Evolutionary conservation across 1,284 basidiomycete species (phyloP), one percentile per base, ranked within the genome.

Genomic region (Hemileia vastatrix): DNA sequence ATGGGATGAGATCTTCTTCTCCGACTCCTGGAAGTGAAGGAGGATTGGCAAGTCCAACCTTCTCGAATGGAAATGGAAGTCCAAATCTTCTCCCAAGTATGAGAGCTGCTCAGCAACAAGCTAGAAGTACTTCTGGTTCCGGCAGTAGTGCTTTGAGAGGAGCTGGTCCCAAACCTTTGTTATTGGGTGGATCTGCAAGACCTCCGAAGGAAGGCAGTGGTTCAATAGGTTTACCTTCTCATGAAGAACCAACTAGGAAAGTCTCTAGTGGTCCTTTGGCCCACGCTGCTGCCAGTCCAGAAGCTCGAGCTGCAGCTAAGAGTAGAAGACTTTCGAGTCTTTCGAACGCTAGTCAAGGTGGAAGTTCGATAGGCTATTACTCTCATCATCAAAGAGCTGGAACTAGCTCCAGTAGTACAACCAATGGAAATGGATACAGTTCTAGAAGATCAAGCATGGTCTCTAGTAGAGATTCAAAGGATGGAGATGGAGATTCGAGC

Each of bases 181-280:
- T 72, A 3, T 52, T 72, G 11, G 63, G 64, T 0, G 59, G 63
- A 21, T 64, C 70, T 2, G 71, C 71, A 0, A 56, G 71, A 8
- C 70, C 70, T 9, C 69, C 70, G 19, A 64, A 69, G 13, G 70
- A 71, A 21, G 64, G 63, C 8, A 71, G 67, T 56, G 50, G 54
- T 47, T 59, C 51, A 23, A 50, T 60, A 18, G 54, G 64, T 1
- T 33, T 64, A 24, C 54, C 59, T 0, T 33, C 54, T 11, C 62
- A 61, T 3, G 70, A 71, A n/a, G 65, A 67, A 23, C 64, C 65
- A 2, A 68, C 66, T 18, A 65, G 70, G 8, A 71, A 70, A 49
- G 52, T 71, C 8, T 71, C 70, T 2, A 70, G 67, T 5, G 70
- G 70, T 2, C 70, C 70, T 0, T 63, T 71, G 64, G 69, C 65